Conservation (phyloP, 2,329 filamentous ascomycete genomes). For the Fusarium solani-melongenae region DNA sequence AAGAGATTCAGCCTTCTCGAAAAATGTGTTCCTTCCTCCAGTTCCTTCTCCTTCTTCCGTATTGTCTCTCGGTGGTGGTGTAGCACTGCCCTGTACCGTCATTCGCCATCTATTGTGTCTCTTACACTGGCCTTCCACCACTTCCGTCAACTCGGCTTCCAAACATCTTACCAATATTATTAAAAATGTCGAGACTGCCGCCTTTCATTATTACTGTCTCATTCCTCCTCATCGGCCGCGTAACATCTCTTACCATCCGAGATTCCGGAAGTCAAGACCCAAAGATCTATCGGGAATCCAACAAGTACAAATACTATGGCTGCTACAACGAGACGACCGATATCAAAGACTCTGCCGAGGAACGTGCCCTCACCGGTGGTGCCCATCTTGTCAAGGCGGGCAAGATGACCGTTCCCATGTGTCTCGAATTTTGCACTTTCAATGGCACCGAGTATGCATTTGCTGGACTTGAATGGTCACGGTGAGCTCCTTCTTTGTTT, state of each 20-base stretch:
- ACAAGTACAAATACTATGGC: slow-evolving; percentile 62
- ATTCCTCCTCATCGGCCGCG: slow-evolving; percentile 15
- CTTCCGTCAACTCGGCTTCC: not conserved
- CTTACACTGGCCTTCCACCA: not conserved
- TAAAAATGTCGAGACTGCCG: not conserved
- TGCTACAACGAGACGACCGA: slow-evolving; percentile 70
- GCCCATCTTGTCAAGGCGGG: slow-evolving; percentile 53
- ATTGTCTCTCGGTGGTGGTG: not conserved
- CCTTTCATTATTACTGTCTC: slow-evolving; percentile 6
- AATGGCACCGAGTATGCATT: slow-evolving; percentile 56
- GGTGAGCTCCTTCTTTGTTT: slow-evolving; percentile 44
- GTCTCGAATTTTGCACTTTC: slow-evolving; percentile 62
- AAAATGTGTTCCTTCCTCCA: not conserved
- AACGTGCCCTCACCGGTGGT: slow-evolving; percentile 61
- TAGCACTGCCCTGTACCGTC: too few species aligned
- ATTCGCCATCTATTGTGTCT: not conserved
- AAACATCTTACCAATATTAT: not conserved
- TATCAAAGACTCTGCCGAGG: slow-evolving; percentile 51
- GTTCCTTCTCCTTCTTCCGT: not conserved
- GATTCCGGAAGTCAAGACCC: slow-evolving; percentile 15
- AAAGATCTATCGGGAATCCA: slow-evolving; percentile 50
- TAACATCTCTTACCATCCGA: slow-evolving; percentile 28
- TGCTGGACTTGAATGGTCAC: slow-evolving; percentile 66
- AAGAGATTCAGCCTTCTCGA: not conserved
- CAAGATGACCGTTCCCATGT: slow-evolving; percentile 63